A percentile compares a stretch with the other conserved stretches of the same genome.
phyloP scores from a whole-genome alignment of 768 basidiomycete genomes.

The Pulveroboletus sp. region DNA sequence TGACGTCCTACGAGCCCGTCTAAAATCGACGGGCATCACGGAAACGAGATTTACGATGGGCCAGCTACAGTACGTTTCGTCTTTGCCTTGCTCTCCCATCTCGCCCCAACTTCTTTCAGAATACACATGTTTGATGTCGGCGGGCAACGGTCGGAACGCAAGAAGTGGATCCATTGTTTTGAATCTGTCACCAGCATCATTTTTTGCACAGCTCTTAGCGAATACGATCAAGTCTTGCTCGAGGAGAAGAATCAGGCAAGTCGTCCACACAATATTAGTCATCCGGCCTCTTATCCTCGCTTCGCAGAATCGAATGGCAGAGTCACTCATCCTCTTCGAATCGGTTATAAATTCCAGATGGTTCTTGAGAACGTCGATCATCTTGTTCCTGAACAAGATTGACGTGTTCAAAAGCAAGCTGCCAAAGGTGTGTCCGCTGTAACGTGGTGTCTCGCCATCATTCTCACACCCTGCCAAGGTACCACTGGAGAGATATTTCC shows the following conservation, averaged over 20 bases:
- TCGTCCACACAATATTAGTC: background rate
- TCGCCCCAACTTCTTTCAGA: conserved; percentile 18
- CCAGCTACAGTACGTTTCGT: conserved; percentile 47
- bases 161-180: conserved; percentile 82
- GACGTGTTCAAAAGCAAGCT: conserved; percentile 77
- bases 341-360: conserved; percentile 77
- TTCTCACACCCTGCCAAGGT: conserved; percentile 38
- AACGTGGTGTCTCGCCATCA: too few relatives aligned
- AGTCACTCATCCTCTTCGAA: conserved; percentile 74
- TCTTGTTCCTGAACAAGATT: conserved; percentile 70
- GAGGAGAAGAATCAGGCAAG: conserved; percentile 47
- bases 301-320: conserved; percentile 67
- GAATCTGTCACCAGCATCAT: conserved; percentile 81
- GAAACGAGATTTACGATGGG: conserved; percentile 84
- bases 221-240: conserved; percentile 71
- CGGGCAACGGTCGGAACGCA: conserved; percentile 77
- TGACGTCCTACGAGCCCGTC: conserved; percentile 85
- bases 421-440: conserved; percentile 38
- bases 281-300: background rate
- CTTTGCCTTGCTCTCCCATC: fast-evolving
- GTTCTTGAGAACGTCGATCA: conserved; percentile 67
- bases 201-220: conserved; percentile 72
- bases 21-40: conserved; percentile 86
- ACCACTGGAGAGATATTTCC: conserved; percentile 76
- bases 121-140: conserved; percentile 80